Percentiles rank a stretch among this genome's conserved stretches.
Evolutionary conservation across 2,329 filamentous ascomycete species (phyloP).

Genomic region (Botrytis medusae): DNA sequence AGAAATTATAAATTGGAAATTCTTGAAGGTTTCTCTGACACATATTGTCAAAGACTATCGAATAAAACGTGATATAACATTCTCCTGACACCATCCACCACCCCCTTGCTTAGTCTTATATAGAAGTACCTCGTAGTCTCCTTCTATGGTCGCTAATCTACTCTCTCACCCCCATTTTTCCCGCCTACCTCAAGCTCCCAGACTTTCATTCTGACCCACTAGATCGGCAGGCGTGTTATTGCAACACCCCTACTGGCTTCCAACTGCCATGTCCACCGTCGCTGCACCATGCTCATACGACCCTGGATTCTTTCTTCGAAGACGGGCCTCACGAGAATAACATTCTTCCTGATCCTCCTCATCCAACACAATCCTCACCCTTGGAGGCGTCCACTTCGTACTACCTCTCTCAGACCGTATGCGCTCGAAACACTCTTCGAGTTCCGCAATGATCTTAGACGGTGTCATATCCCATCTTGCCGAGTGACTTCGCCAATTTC

Average conservation of each 20-base stretch:
- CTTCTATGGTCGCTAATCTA: not conserved
- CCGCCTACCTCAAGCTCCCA: not conserved
- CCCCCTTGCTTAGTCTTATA: not conserved
- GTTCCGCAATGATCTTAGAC: not conserved
- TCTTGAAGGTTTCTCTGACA: not conserved
- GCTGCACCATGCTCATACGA: not conserved
- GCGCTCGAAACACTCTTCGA: not conserved
- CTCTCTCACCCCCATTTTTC: not conserved
- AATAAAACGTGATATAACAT: not conserved
- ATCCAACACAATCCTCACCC: slow-evolving; percentile 1
- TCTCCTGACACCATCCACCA: not conserved
- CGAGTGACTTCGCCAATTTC: not conserved
- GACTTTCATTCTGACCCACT: too few relatives aligned
- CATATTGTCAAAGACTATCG: not conserved
- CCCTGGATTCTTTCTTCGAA: not conserved
- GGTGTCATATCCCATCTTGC: slow-evolving; percentile 1
- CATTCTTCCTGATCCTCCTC: not conserved
- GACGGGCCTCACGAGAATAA: not conserved
- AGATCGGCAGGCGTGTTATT: too few relatives aligned
- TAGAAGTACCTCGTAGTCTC: too few relatives aligned
- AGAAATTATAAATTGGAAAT: not conserved
- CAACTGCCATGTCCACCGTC: not conserved
- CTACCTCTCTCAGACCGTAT: not conserved
- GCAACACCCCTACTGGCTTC: not conserved
- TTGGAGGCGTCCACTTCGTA: not conserved